These are phyloP conservation scores for Coleophoma crateriformis DNA, from an alignment of 2,329 filamentous ascomycete species.

Conservation along the genomic window DNA sequence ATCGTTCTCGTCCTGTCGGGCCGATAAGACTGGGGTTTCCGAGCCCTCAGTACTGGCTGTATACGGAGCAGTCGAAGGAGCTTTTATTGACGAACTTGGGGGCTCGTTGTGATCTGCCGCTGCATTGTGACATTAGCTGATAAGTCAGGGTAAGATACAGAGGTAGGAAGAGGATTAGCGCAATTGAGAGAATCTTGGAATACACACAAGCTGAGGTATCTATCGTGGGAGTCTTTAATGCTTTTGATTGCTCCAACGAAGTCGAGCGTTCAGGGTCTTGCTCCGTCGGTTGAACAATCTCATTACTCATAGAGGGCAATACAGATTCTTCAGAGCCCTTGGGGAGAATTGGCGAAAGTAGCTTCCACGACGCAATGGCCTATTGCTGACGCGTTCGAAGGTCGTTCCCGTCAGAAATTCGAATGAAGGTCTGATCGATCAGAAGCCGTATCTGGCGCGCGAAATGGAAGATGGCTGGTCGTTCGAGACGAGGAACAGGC, in stretches of 20 bases:
- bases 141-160: background rate
- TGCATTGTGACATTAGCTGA: constrained; percentile 17
- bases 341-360: background rate
- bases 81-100: constrained; percentile 22
- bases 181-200: background rate
- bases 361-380: background rate
- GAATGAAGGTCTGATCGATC: too few species aligned
- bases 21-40: constrained; percentile 18
- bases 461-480: too few species aligned
- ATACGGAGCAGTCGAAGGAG: constrained; percentile 21
- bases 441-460: too few species aligned
- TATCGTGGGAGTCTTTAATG: constrained; percentile 21
- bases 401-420: too few species aligned
- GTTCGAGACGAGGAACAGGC: too few species aligned
- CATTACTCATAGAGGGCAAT: constrained; percentile 32
- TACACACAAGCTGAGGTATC: constrained; percentile 25
- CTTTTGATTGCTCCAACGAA: constrained; percentile 22
- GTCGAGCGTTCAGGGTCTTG: constrained; percentile 24
- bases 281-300: constrained; percentile 27
- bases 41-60: constrained; percentile 24
- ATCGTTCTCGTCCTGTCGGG: constrained; percentile 19
- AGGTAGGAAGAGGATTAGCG: background rate
- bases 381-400: too few species aligned
- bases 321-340: constrained; percentile 8
- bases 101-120: constrained; percentile 20